phyloP scores from a whole-genome alignment of 2,329 filamentous ascomycete species.

The Trichoderma asperellum region DNA sequence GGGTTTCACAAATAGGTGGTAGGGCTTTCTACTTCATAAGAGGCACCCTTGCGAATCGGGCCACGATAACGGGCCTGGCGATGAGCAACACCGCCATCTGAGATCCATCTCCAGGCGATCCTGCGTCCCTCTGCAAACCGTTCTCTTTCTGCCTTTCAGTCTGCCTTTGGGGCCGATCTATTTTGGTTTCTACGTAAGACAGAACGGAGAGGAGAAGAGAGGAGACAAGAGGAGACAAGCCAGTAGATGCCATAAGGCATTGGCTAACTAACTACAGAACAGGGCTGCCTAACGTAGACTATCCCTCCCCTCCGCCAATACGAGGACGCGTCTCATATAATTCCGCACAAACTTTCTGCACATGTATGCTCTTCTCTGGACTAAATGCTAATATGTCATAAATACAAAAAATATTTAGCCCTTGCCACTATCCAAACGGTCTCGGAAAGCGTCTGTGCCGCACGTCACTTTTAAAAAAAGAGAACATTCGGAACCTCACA shows the following conservation, averaged over 20 bases:
- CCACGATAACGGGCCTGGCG: conserved; percentile 28
- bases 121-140: not conserved
- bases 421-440: not conserved
- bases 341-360: not conserved
- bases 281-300: not conserved
- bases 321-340: not conserved
- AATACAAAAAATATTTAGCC: not conserved
- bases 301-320: not conserved
- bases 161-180: not conserved
- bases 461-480: not conserved
- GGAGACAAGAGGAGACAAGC: not conserved
- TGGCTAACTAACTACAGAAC: not conserved
- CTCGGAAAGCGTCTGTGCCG: not conserved
- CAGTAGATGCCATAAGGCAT: not conserved
- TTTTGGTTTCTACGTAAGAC: not conserved
- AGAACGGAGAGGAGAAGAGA: not conserved
- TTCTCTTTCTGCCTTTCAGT: conserved; percentile 5
- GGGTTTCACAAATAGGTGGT: not conserved
- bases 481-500: not conserved
- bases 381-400: not conserved
- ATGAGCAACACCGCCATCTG: conserved; percentile 27
- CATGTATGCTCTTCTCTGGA: not conserved
- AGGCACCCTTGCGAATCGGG: conserved; percentile 12
- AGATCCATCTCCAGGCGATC: conserved; percentile 10
- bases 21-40: not conserved